These are phyloP conservation scores for Canavalia ensiformis DNA, from an alignment of 306 rosid genomes.

Conservation along the genomic window DNA sequence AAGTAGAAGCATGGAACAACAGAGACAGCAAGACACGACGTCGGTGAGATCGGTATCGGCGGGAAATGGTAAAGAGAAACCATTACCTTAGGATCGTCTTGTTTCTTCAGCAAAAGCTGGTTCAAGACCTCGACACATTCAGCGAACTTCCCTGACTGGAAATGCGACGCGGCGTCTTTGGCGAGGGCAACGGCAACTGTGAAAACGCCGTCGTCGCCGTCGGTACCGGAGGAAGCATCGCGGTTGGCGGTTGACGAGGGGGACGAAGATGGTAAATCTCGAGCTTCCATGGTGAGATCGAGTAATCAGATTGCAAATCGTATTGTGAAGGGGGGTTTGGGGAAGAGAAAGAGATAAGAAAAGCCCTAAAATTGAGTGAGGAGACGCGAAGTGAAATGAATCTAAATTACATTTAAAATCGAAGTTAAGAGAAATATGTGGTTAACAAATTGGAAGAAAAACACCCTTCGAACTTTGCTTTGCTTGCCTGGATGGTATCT, in stretches of 20 bases:
- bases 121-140: slow-evolving; percentile 77
- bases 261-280: slow-evolving; percentile 68
- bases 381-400: slow-evolving; percentile 37
- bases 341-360: slow-evolving; percentile 39
- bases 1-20: slow-evolving; percentile 6
- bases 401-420: slow-evolving; percentile 51
- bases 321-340: slow-evolving; percentile 46
- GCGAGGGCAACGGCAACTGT: slow-evolving; percentile 68
- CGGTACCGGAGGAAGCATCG: slow-evolving; percentile 67
- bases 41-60: slow-evolving; percentile 28
- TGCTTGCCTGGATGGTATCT: slow-evolving; percentile 44
- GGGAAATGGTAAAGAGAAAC: not conserved
- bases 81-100: slow-evolving; percentile 86
- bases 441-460: slow-evolving; percentile 31
- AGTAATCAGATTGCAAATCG: slow-evolving; percentile 57
- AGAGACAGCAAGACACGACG: not conserved
- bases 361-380: slow-evolving; percentile 56
- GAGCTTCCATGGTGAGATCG: slow-evolving; percentile 85
- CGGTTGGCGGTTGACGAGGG: slow-evolving; percentile 64
- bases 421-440: slow-evolving; percentile 41
- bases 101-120: slow-evolving; percentile 81
- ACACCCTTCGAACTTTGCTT: slow-evolving; percentile 45
- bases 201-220: slow-evolving; percentile 69
- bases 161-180: slow-evolving; percentile 86
- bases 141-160: slow-evolving; percentile 83